Evolutionary conservation across 768 basidiomycete species (phyloP), one percentile per base, ranked within the genome.

Genomic region (Collybia nuda): DNA sequence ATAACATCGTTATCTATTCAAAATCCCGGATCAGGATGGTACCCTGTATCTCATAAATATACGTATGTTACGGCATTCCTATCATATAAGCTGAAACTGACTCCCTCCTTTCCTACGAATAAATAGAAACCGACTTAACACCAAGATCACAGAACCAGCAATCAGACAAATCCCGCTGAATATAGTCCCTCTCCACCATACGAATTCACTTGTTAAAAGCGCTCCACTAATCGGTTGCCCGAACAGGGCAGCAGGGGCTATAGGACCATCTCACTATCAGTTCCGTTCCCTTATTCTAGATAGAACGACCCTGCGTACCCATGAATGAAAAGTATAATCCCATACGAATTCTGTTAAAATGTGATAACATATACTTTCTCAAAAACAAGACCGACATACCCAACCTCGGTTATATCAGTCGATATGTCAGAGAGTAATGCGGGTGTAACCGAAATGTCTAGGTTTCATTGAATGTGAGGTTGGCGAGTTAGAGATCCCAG

Each of bases 131-230:
- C 57, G 51, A 26, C 52, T 58, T 18, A 38, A 51, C 5, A 53
- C 29, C 40, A 58, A 42, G 2, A 56, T 19, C n/a, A 56, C 29
- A 28, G 54, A 15, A 7, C 57, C 57, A 18, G 47, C 48, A 6
- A 44, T 39, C 9, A 58, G 49, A 44, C 57, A 58, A 6, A 58
- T 50, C 17, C 60, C 61, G 17, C 49, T 48, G 37, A 59, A 57
- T 8, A 56, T 47, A 14, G 67, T 66, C 4, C 40, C 58, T 38
- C 68, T 62, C 60, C 69, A 63, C 59, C 70, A 71, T 12, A 58
- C 48, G 21, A 63, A 65, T 9, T 46, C 36, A 3, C 49, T 53
- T 1, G 63, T 62, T 18, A 65, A 44, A 2, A 65, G 50, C 7
- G 63, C 62, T 35, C 63, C 63, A 26, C 58, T 60, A 35, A 65